These are phyloP conservation scores for Mucuna pruriens DNA, from an alignment of 306 rosid genomes.

Conservation along the genomic window DNA sequence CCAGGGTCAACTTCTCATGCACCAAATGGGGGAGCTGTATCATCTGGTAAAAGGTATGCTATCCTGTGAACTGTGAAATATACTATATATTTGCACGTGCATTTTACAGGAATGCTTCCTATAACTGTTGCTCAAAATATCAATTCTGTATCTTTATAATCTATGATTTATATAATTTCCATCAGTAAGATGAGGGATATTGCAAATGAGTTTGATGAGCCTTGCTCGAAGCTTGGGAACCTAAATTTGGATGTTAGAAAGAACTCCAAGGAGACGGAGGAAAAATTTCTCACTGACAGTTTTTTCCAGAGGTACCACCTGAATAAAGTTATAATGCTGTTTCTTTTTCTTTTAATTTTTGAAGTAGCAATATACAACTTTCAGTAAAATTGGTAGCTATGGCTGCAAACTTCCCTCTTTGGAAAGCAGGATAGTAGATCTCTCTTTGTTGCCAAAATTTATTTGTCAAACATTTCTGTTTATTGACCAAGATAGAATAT, in stretches of 20 bases:
- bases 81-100: background rate
- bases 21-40: slow-evolving; percentile 40
- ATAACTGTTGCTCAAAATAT: slow-evolving; percentile 25
- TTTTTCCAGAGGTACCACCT: slow-evolving; percentile 62
- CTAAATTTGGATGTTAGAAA: slow-evolving; percentile 84
- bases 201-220: slow-evolving; percentile 87
- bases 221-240: slow-evolving; percentile 95
- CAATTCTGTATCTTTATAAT: slow-evolving; percentile 25
- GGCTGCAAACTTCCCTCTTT: slow-evolving; percentile 2
- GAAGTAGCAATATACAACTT: background rate
- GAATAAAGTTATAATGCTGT: slow-evolving; percentile 15
- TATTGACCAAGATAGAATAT: background rate
- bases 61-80: slow-evolving; percentile 1
- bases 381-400: background rate
- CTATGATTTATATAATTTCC: slow-evolving; percentile 33
- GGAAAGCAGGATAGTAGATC: slow-evolving; percentile 16
- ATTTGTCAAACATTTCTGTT: background rate
- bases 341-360: slow-evolving; percentile 32
- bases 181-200: slow-evolving; percentile 58
- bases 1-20: slow-evolving; percentile 31
- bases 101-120: slow-evolving; percentile 31
- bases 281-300: slow-evolving; percentile 45
- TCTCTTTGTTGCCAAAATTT: slow-evolving; percentile 2
- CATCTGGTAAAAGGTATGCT: slow-evolving; percentile 48
- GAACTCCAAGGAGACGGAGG: slow-evolving; percentile 59